Evolutionary conservation across 2,329 filamentous ascomycete genomes (phyloP).

Genomic region (Neonectria sp.): DNA sequence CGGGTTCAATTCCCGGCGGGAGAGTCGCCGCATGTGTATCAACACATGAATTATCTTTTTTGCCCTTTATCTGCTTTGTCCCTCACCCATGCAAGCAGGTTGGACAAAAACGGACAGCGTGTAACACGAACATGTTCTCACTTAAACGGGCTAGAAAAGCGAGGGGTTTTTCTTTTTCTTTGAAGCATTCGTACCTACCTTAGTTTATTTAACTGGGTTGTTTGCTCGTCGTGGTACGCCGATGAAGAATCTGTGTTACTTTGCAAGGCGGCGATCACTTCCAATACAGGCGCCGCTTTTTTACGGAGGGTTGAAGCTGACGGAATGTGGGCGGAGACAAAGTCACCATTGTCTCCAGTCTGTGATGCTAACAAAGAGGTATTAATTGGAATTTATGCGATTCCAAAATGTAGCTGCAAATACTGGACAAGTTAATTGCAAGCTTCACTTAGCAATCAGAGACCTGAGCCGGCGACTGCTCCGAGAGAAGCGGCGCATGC

Average conservation of each 20-base stretch:
- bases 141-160: background rate
- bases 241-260: background rate
- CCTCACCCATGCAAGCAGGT: background rate
- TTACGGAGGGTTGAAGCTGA: background rate
- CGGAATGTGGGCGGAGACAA: conserved; percentile 9
- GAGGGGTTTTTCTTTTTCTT: background rate
- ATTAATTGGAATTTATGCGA: background rate
- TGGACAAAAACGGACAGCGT: background rate
- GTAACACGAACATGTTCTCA: background rate
- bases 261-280: background rate
- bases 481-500: too few species aligned
- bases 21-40: conserved; percentile 24
- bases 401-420: background rate
- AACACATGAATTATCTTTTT: conserved; percentile 23
- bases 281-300: background rate
- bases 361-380: background rate
- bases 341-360: background rate
- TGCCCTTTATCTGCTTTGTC: background rate
- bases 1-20: conserved; percentile 34
- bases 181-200: background rate
- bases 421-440: background rate
- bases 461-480: too few species aligned
- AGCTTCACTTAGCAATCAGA: background rate
- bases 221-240: background rate
- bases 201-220: background rate